Percentiles rank a stretch among this genome's conserved stretches.
Evolutionary conservation across 306 rosid genomes (phyloP).

Genomic region (Citrullus colocynthis): DNA sequence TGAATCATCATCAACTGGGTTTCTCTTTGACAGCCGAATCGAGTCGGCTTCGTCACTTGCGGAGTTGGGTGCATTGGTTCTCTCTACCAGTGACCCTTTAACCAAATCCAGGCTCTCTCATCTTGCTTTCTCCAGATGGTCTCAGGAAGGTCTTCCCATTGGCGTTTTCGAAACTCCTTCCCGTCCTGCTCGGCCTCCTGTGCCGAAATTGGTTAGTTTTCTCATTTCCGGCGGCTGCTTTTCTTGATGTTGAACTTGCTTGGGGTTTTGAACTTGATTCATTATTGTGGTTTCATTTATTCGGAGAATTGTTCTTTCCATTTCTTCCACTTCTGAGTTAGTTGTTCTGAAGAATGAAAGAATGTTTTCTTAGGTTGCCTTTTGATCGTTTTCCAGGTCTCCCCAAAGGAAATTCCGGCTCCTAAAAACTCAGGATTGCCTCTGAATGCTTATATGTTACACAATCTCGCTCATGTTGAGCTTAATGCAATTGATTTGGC

Average conservation of each 20-base stretch:
- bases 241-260: neutral
- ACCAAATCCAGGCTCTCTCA: conserved; percentile 65
- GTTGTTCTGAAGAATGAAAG: neutral
- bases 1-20: neutral
- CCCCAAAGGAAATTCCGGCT: conserved; percentile 73
- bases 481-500: conserved; percentile 95
- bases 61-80: conserved; percentile 73
- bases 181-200: conserved; percentile 29
- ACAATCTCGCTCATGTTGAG: conserved; percentile 92
- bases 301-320: neutral
- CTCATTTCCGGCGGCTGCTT: neutral
- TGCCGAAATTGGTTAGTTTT: conserved; percentile 46
- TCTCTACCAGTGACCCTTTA: conserved; percentile 65
- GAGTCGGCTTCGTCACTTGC: conserved; percentile 50
- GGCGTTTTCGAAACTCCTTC: conserved; percentile 47
- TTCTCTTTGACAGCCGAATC: conserved; percentile 3
- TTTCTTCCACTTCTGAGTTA: neutral
- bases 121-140: conserved; percentile 65
- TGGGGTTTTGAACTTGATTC: neutral
- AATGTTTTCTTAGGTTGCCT: neutral
- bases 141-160: conserved; percentile 43
- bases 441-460: conserved; percentile 86
- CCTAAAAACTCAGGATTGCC: conserved; percentile 84
- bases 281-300: neutral
- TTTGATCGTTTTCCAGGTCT: conserved; percentile 36